Base-by-base conservation (phyloP, 352 stramenopile genomes). In the Phytophthora constricta region DNA sequence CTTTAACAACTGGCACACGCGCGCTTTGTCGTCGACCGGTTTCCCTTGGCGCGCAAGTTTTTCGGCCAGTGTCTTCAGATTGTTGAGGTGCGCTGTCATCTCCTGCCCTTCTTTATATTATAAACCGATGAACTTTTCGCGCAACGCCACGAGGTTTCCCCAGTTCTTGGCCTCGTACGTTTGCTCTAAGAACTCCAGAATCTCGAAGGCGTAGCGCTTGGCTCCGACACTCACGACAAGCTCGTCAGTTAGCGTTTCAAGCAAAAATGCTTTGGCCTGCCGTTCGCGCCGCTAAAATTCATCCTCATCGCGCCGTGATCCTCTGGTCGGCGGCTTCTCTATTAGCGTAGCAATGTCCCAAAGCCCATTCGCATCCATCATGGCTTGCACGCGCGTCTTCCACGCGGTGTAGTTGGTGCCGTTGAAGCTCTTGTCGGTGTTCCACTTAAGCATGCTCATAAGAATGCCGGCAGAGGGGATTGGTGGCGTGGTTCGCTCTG, bases 101-200 rank as follows among this genome's bases (percentile, higher is more conserved):
- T 51, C 45, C 2, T 51, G 7, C 7, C 42, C 59, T 8, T 61
- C 50, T 16, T 67, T 20, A 39, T 67, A 67, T 34, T 55, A 52
- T 1, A 67, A 27, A 0, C 0, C 0, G 2, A 66, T 49, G 33
- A 59, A 53, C 8, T 58, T 34, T 2, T 61, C 59, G 5, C 50
- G 42, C 22, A 61, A 41, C 4, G 48, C 42, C 11, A 47, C 52
- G 41, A 62, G 20, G 20, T 57, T 62, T 17, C 51, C 60, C 52
- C 51, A 62, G 25, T 62, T 68, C 22, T 37, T 37, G 26, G 25
- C 22, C 37, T 67, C 49, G 11, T 67, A 67, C 16, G 50, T 60
- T 34, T 53, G 42, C 37, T 59, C 48, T 9, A 58, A 10, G 28
- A 58, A 43, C 25, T 65, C 14, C 17, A 60, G 60, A n/a, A 55